Evolutionary conservation across 2,329 filamentous ascomycete species (phyloP), one percentile per base, ranked within the genome.

Genomic region (Aspergillus ibericus): DNA sequence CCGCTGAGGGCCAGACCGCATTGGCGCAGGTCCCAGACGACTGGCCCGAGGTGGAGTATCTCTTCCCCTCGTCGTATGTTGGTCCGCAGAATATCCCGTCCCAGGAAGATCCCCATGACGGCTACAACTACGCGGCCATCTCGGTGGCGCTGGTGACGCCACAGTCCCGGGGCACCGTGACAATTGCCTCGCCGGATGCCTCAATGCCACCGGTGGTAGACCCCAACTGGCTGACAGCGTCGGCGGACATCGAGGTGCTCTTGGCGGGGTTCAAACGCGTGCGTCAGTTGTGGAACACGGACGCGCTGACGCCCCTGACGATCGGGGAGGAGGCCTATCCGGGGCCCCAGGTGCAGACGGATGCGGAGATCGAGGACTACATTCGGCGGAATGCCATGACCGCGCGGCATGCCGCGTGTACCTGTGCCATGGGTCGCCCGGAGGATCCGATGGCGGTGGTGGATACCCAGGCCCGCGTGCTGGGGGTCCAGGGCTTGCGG

Each of bases 131-230:
- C 42, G 70, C 63, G 4, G 65, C 67, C 13, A 47, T 76, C 1
- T 55, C 58, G 5, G 66, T 65, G 4, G 72, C 71, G 0, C 64
- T 82, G 0, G 68, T 76, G 1, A 72, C 77, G 0, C 77, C 78
- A 6, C 56, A 75, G 0, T 81, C 78, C 1, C 75, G 78, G 0
- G 81, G 81, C 4, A 79, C 68, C 35, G 68, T 82, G 4, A 76
- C 75, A 0, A 70, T 82, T 34, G 51, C 53, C 1, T 74, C 71
- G 0, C 35, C 63, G 15, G 66, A 73, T 12, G 72, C 68, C 1
- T 57, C 60, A 0, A 70, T 72, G 10, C 59, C 62, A 0, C 80
- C 80, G 0, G 61, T 76, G 18, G 74, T 81, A 60, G 70, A 81
- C 62, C 77, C 78, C 1, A 75, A 76, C 60, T 82, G 74, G 69